Evolutionary conservation across 495 filamentous ascomycete genomes (phyloP).

Genomic region (Penicillium psychrofluorescens): DNA sequence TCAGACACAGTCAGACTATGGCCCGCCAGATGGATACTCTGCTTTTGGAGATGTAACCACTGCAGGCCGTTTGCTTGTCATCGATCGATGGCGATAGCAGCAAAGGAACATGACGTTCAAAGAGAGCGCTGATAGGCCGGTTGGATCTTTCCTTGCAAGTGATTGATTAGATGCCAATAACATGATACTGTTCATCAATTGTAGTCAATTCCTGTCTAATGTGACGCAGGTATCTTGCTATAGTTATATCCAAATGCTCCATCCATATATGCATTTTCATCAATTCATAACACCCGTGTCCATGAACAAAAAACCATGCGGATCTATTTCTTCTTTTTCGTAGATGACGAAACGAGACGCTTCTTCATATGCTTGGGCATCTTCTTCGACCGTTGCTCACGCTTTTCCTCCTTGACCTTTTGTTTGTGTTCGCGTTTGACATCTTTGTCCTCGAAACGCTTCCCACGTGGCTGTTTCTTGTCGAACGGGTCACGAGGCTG

Average conservation of each 20-base stretch:
- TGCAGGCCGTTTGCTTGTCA: not conserved
- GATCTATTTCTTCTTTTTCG: conserved; percentile 39
- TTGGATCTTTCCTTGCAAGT: not conserved
- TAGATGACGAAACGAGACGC: conserved; percentile 31
- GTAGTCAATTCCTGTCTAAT: conserved; percentile 7
- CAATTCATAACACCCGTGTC: conserved; percentile 16
- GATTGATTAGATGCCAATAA: not conserved
- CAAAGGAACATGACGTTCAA: conserved; percentile 27
- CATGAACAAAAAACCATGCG: conserved; percentile 4
- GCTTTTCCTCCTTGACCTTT: conserved; percentile 89
- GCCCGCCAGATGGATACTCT: conserved; percentile 27
- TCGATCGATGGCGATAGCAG: conserved; percentile 1
- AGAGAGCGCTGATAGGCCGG: conserved; percentile 43
- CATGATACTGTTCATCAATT: not conserved
- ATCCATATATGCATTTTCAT: conserved; percentile 25
- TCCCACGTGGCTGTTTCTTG: conserved; percentile 70
- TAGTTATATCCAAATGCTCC: conserved; percentile 24
- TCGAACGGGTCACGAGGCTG: conserved; percentile 39
- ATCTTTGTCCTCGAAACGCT: conserved; percentile 86
- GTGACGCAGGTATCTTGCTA: conserved; percentile 17
- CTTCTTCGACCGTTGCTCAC: conserved; percentile 84
- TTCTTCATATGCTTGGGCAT: conserved; percentile 96
- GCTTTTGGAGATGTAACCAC: conserved; percentile 25
- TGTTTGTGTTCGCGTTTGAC: conserved; percentile 82
- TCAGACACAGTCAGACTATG: not conserved